These are phyloP conservation scores for Chenopodium formosanum DNA, from an alignment of 148 eudicot genomes.

Conservation along the genomic window DNA sequence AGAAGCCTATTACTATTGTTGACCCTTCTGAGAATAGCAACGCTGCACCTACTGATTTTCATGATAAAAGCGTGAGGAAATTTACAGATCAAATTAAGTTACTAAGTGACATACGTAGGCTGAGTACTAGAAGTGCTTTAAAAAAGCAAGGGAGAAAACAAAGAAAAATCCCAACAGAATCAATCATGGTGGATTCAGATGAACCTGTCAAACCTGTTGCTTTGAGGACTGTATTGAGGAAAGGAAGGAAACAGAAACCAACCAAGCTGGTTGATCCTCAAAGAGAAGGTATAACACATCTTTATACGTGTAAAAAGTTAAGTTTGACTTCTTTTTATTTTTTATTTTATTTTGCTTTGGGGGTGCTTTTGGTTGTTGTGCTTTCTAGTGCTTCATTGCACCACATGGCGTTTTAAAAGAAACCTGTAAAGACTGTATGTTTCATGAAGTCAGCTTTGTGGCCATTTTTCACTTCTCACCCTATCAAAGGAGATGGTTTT, in stretches of 20 bases:
- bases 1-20: conserved; percentile 17
- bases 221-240: conserved; percentile 7
- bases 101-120: conserved; percentile 12
- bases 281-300: conserved; percentile 33
- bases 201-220: conserved; percentile 22
- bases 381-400: neutral
- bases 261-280: conserved; percentile 25
- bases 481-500: neutral
- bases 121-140: conserved; percentile 14
- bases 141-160: conserved; percentile 19
- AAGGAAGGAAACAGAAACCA: conserved; percentile 30
- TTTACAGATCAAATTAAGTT: conserved; percentile 25
- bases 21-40: conserved; percentile 19
- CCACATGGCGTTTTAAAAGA: neutral
- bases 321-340: neutral
- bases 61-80: conserved; percentile 10
- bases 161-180: conserved; percentile 23
- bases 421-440: neutral
- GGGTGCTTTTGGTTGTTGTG: conserved; percentile 1
- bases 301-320: neutral
- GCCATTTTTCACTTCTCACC: neutral
- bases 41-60: conserved; percentile 12
- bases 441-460: neutral
- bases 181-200: conserved; percentile 19
- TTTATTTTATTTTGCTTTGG: neutral